Evolutionary conservation across 2,329 filamentous ascomycete genomes (phyloP), one percentile per base, ranked within the genome.

Genomic region (Cladosporium sp.): DNA sequence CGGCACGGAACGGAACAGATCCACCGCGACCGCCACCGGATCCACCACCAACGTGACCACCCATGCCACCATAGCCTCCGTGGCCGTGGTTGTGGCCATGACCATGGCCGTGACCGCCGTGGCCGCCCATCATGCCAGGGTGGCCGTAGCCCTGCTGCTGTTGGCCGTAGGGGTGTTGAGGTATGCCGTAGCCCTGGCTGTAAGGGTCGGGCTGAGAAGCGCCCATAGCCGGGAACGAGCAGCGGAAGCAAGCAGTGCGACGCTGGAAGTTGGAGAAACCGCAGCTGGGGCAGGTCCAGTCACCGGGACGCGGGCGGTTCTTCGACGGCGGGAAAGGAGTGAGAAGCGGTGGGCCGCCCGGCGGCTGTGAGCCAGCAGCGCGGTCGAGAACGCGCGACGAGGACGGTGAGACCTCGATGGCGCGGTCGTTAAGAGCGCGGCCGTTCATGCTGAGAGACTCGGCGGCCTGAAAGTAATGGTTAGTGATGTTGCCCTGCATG

Each of bases 201-300:
- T 77, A 77, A 51, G 90, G 89, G 73, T 92, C 48, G 86, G 87
- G 39, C 90, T 88, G 90, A 39, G 32, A 46, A 39, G 90, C 88
- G 68, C 90, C 90, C 79, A 96, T 92, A 28, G 95, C 94, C n/a
- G 95, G 94, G 88, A 96, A 99, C 1, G 93, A 97, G 84, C 95
- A 99, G 73, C 95, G 91, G 90, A 99, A 99, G 81, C 95, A 99
- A 61, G 94, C 95, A 21, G 95, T 98, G 72, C 95, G 92, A 74
- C 95, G 92, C 81, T 99, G 95, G 84, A 99, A 99, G 85, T 99
- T 99, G 74, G 93, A 97, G 83, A 99, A 99, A 67, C 95, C 95
- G 76, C 95, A 99, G 61, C 93, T 97, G 54, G 95, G 95, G 83
- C 95, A 99, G 67, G 94, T 98, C 95, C 95, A 99, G 80, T 99